Evolutionary conservation across 2,329 filamentous ascomycete species (phyloP).

Genomic region (Bipolaris gigantea): DNA sequence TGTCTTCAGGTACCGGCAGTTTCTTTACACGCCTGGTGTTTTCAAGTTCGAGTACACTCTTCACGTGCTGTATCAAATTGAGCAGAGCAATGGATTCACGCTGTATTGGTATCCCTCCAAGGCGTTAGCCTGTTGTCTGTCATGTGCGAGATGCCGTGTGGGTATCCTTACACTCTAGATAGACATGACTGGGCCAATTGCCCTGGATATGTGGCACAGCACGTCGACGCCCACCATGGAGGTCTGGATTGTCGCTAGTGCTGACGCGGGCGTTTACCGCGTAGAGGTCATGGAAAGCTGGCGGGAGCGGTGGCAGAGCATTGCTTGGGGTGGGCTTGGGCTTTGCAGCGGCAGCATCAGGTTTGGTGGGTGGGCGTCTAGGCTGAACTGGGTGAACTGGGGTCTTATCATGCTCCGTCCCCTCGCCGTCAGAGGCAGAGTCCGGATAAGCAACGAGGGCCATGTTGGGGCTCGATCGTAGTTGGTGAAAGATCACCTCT

Average conservation of each 20-base stretch:
- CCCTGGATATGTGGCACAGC: slow-evolving; percentile 82
- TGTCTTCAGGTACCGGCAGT: slow-evolving; percentile 40
- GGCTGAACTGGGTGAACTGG: not conserved
- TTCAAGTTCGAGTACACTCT: slow-evolving; percentile 18
- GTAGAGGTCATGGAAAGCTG: slow-evolving; percentile 86
- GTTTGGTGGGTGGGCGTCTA: slow-evolving; percentile 4
- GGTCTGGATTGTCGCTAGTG: slow-evolving; percentile 75
- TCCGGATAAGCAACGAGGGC: slow-evolving; percentile 52
- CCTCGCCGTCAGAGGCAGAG: slow-evolving; percentile 55
- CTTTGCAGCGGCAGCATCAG: slow-evolving; percentile 28
- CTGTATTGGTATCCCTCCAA: slow-evolving; percentile 44
- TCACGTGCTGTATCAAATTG: slow-evolving; percentile 35
- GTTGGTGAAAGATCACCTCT: slow-evolving; percentile 17
- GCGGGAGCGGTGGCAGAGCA: slow-evolving; percentile 72
- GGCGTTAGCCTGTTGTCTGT: slow-evolving; percentile 33
- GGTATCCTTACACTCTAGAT: slow-evolving; percentile 79
- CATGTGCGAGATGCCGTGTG: not conserved
- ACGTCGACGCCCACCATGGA: slow-evolving; percentile 84
- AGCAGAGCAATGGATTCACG: slow-evolving; percentile 35
- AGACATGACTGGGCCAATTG: slow-evolving; percentile 91
- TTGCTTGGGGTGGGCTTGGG: slow-evolving; percentile 31
- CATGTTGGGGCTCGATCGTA: slow-evolving; percentile 29
- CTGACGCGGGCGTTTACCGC: slow-evolving; percentile 77
- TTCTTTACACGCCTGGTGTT: slow-evolving; percentile 27
- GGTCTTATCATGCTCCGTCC: slow-evolving; percentile 15